A percentile compares a stretch with the other conserved stretches of the same genome.
These are phyloP conservation scores for Melocanna baccifera DNA, from an alignment of 176 grass and related monocot species.

Conservation along the genomic window DNA sequence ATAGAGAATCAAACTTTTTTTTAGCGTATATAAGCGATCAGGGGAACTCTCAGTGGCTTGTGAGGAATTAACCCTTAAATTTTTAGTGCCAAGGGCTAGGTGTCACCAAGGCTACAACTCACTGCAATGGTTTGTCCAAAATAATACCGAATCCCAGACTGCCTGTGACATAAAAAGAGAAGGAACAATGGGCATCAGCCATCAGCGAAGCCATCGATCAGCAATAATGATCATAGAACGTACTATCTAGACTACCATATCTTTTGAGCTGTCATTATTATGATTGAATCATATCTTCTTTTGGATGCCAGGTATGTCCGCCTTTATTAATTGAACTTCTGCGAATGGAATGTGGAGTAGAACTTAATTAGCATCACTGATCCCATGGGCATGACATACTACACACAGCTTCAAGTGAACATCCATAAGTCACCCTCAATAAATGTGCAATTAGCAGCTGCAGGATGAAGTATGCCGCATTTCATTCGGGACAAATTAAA, in stretches of 20 bases:
- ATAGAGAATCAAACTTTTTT: too few relatives aligned
- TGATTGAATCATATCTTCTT: not conserved
- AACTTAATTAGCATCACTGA: not conserved
- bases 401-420: not conserved
- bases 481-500: too few relatives aligned
- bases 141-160: not conserved
- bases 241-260: not conserved
- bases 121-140: not conserved
- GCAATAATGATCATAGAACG: not conserved
- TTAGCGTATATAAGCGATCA: too few relatives aligned
- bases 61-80: not conserved
- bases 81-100: not conserved
- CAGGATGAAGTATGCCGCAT: too few relatives aligned
- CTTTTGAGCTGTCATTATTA: constrained; percentile 21
- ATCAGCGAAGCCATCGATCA: constrained; percentile 15
- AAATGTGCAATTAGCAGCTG: too few relatives aligned
- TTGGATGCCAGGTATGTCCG: not conserved
- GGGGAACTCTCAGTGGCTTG: too few relatives aligned
- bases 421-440: not conserved
- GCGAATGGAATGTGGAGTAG: not conserved
- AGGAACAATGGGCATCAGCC: not conserved
- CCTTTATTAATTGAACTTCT: not conserved
- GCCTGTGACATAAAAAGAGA: constrained; percentile 1
- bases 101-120: not conserved
- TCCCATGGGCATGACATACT: not conserved